These are phyloP conservation scores for Ogataea chonburiensis DNA, from an alignment of 805 yeast species.

Conservation along the genomic window DNA sequence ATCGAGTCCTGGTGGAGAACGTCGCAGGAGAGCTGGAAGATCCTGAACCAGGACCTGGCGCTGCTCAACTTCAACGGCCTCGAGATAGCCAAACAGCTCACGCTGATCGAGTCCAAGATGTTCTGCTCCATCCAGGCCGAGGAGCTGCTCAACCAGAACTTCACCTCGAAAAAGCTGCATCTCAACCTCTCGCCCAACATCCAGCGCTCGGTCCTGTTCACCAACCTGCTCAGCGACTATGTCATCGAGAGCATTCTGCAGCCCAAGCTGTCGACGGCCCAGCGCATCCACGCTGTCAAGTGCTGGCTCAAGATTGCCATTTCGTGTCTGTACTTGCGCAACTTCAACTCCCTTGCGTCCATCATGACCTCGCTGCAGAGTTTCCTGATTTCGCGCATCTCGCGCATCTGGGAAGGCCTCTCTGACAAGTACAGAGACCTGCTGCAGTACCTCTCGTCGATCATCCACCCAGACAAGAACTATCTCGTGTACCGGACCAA, in stretches of 20 bases:
- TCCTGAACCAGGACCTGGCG: slow-evolving; percentile 51
- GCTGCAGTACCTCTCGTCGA: slow-evolving; percentile 61
- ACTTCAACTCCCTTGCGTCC: slow-evolving; percentile 77
- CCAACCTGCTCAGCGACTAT: slow-evolving; percentile 69
- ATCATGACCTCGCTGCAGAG: slow-evolving; percentile 76
- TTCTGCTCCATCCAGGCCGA: slow-evolving; percentile 62
- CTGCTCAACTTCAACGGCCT: slow-evolving; percentile 62
- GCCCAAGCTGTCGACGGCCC: slow-evolving; percentile 46
- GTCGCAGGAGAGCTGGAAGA: slow-evolving; percentile 58
- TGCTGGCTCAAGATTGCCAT: slow-evolving; percentile 74
- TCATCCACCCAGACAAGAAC: slow-evolving; percentile 74
- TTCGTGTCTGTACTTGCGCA: slow-evolving; percentile 69
- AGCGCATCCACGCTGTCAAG: slow-evolving; percentile 54
- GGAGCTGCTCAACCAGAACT: slow-evolving; percentile 66
- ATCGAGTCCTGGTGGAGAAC: slow-evolving; percentile 48
- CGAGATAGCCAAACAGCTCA: slow-evolving; percentile 75
- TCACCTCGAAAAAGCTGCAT: slow-evolving; percentile 56
- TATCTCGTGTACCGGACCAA: slow-evolving; percentile 67
- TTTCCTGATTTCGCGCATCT: slow-evolving; percentile 62
- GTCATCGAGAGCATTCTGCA: slow-evolving; percentile 68
- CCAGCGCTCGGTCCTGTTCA: slow-evolving; percentile 58
- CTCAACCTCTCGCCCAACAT: slow-evolving; percentile 63
- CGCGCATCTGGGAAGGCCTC: slow-evolving; percentile 57
- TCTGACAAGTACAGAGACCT: slow-evolving; percentile 60
- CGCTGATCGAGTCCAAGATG: slow-evolving; percentile 66